Percentiles rank a stretch among this genome's conserved stretches.
Conservation (phyloP, 371 early-diverging fungal genomes). For the Circinella minor region DNA sequence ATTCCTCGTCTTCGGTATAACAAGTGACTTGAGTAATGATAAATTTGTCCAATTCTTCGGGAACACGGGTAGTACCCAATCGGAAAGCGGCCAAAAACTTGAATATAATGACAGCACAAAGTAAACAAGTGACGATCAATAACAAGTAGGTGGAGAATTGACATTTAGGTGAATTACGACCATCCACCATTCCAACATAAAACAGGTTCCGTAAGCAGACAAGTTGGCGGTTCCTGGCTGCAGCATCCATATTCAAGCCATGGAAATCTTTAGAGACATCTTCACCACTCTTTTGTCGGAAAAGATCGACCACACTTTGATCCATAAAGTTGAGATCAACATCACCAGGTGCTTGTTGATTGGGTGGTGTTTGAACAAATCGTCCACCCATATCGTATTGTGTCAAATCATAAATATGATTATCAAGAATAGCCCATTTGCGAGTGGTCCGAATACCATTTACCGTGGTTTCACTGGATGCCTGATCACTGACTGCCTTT, state of each 20-base stretch:
- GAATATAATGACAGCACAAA: slow-evolving; percentile 85
- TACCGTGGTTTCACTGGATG: slow-evolving; percentile 27
- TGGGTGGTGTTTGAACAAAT: slow-evolving; percentile 32
- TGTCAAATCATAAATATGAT: slow-evolving; percentile 66
- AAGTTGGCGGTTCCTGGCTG: slow-evolving; percentile 37
- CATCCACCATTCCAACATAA: slow-evolving; percentile 88
- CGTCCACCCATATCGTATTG: slow-evolving; percentile 58
- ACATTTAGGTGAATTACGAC: slow-evolving; percentile 81
- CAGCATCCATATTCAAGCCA: slow-evolving; percentile 34
- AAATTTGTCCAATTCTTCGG: slow-evolving; percentile 91
- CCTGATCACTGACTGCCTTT: slow-evolving; percentile 38
- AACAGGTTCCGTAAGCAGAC: slow-evolving; percentile 84
- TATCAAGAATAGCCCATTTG: slow-evolving; percentile 63
- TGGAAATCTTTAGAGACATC: slow-evolving; percentile 70
- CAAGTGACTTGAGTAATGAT: slow-evolving; percentile 91
- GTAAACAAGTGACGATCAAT: slow-evolving; percentile 73
- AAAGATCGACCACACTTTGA: slow-evolving; percentile 61
- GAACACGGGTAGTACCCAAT: slow-evolving; percentile 72
- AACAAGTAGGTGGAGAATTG: slow-evolving; percentile 87
- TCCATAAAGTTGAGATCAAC: slow-evolving; percentile 56
- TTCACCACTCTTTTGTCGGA: slow-evolving; percentile 63
- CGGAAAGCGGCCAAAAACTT: slow-evolving; percentile 93
- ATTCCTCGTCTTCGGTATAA: slow-evolving; percentile 98
- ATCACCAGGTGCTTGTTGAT: slow-evolving; percentile 53
- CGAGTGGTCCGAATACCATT: slow-evolving; percentile 39